phyloP scores from a whole-genome alignment of 192 early-diverging fungal species.

The Paraglomus brasilianum region DNA sequence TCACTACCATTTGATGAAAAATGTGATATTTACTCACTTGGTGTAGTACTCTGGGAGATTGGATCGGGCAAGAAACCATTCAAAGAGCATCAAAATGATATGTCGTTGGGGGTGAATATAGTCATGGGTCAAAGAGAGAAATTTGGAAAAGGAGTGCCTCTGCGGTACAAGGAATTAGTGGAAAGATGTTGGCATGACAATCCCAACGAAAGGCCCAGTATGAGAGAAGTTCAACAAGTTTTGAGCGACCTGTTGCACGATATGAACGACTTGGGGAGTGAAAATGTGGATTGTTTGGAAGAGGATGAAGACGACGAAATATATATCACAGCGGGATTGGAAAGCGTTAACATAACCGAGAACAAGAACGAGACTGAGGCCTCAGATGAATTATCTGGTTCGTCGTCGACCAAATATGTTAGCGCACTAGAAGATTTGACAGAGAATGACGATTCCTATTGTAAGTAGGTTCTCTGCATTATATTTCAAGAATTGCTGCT shows the following conservation, averaged over 20 bases:
- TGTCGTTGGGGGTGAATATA: slow-evolving; percentile 45
- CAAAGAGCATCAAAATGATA: slow-evolving; percentile 24
- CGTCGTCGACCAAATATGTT: too few relatives aligned
- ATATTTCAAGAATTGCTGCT: too few relatives aligned
- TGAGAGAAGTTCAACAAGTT: not conserved
- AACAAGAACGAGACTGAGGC: too few relatives aligned
- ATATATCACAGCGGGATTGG: too few relatives aligned
- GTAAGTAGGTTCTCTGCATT: too few relatives aligned
- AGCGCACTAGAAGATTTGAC: too few relatives aligned
- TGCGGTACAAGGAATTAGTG: not conserved
- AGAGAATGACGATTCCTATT: too few relatives aligned
- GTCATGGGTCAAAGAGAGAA: slow-evolving; percentile 42
- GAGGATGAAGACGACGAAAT: too few relatives aligned
- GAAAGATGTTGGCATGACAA: not conserved
- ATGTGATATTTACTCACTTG: slow-evolving; percentile 23
- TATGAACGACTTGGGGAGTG: too few relatives aligned
- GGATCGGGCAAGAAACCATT: not conserved
- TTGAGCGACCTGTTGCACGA: not conserved
- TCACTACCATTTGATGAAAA: slow-evolving; percentile 42
- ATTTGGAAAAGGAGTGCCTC: not conserved
- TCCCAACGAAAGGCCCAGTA: not conserved
- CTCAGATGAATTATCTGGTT: too few relatives aligned
- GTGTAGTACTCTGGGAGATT: slow-evolving; percentile 3
- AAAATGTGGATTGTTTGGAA: too few relatives aligned
- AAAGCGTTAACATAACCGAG: too few relatives aligned